These are phyloP conservation scores for Nevesoporus exiguus DNA, from an alignment of 768 basidiomycete genomes.

Conservation along the genomic window DNA sequence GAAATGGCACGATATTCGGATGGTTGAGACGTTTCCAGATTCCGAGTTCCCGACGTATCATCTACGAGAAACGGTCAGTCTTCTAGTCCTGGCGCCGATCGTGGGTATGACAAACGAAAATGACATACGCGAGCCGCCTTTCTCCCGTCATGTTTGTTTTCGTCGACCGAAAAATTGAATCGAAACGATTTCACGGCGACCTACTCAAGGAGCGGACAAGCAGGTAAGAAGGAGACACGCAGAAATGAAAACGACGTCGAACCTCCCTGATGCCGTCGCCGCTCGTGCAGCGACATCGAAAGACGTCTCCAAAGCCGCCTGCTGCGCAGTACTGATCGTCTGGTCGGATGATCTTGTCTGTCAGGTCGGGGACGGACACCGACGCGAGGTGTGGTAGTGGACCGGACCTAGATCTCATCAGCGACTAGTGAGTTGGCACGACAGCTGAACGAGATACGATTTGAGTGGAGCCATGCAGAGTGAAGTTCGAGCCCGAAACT, in stretches of 20 bases:
- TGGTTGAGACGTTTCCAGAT: not conserved
- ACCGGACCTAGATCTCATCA: not conserved
- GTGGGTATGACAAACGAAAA: not conserved
- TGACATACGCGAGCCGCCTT: not conserved
- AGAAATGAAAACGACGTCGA: not conserved
- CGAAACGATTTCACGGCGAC: too few species aligned
- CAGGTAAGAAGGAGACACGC: too few species aligned
- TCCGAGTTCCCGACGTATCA: not conserved
- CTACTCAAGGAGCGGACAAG: too few species aligned
- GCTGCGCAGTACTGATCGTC: not conserved
- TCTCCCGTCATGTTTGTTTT: too few species aligned
- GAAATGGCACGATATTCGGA: too few species aligned
- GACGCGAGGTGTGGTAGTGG: not conserved
- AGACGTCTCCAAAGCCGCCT: slow-evolving; percentile 8
- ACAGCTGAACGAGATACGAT: not conserved
- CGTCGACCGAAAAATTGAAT: too few species aligned
- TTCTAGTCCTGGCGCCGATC: not conserved
- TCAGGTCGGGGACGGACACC: not conserved
- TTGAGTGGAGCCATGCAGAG: not conserved
- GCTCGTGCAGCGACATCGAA: not conserved
- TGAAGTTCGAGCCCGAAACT: not conserved
- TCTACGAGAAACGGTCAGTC: not conserved
- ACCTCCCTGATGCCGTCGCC: not conserved
- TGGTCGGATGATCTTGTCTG: not conserved
- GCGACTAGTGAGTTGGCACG: not conserved